Evolutionary conservation across 2,329 filamentous ascomycete genomes (phyloP).

Genomic region (Fusarium begoniae): DNA sequence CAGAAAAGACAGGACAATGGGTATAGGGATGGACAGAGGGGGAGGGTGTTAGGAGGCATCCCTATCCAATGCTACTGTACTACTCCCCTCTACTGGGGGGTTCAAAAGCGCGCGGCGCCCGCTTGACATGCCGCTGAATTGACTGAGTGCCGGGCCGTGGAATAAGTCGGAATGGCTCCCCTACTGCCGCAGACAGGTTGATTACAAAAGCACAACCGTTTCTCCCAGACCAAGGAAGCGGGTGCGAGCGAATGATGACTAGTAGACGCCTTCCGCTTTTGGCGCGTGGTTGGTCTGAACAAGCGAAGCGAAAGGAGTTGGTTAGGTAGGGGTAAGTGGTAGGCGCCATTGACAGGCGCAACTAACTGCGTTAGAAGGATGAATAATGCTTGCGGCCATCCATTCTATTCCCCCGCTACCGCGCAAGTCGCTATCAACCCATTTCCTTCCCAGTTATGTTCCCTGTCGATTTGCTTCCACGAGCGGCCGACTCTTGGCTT

Average conservation of each 20-base stretch:
- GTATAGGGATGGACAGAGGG: conserved; percentile 4
- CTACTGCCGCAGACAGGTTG: conserved; percentile 20
- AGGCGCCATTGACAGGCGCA: conserved; percentile 35
- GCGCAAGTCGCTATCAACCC: conserved; percentile 25
- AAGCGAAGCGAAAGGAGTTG: conserved; percentile 25
- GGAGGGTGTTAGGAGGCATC: conserved; percentile 13
- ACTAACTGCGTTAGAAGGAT: conserved; percentile 31
- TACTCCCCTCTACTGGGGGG: conserved; percentile 7
- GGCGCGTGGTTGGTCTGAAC: conserved; percentile 28
- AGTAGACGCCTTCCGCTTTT: conserved; percentile 42
- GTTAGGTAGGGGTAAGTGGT: conserved; percentile 15
- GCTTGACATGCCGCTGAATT: conserved; percentile 35
- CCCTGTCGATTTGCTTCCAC: conserved; percentile 9
- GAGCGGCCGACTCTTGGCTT: conserved; percentile 27
- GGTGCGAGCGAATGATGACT: conserved; percentile 27
- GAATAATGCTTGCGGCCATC: conserved; percentile 29
- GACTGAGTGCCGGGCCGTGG: conserved; percentile 35
- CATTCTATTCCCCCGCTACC: conserved; percentile 25
- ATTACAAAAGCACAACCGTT: not conserved
- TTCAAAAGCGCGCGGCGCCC: conserved; percentile 28
- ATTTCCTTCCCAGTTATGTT: not conserved
- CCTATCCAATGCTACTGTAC: conserved; percentile 11
- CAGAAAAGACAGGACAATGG: conserved; percentile 15
- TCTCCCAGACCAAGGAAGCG: conserved; percentile 13
- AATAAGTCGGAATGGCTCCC: conserved; percentile 24